These are phyloP conservation scores for Scytalidium lignicola DNA, from an alignment of 2,329 filamentous ascomycete species.

Conservation along the genomic window DNA sequence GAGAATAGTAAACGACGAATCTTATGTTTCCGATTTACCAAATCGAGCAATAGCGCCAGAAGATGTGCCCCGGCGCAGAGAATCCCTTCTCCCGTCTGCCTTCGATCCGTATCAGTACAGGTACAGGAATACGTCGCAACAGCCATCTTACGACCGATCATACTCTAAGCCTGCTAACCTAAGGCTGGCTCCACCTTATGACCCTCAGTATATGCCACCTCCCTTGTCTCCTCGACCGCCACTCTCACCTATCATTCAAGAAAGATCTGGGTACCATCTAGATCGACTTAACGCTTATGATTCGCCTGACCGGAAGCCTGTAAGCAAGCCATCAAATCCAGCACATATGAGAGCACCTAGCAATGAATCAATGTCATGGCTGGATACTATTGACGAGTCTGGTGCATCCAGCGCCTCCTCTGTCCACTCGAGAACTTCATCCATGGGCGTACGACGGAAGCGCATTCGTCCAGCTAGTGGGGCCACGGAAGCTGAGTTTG, in stretches of 20 bases:
- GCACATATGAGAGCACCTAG: constrained; percentile 57
- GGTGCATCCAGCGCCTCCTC: constrained; percentile 75
- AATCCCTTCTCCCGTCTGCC: constrained; percentile 28
- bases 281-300: constrained; percentile 23
- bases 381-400: constrained; percentile 92
- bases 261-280: constrained; percentile 27
- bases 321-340: constrained; percentile 27
- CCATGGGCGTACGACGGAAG: constrained; percentile 61
- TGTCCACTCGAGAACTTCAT: constrained; percentile 73
- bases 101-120: constrained; percentile 23
- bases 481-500: constrained; percentile 82
- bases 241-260: constrained; percentile 37
- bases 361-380: constrained; percentile 81
- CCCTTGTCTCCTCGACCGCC: constrained; percentile 64
- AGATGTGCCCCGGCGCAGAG: constrained; percentile 27
- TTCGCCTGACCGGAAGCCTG: constrained; percentile 28
- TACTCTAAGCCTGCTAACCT: constrained; percentile 47
- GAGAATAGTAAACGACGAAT: constrained; percentile 41
- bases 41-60: constrained; percentile 17
- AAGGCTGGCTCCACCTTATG: constrained; percentile 45
- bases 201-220: constrained; percentile 60
- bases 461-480: constrained; percentile 65
- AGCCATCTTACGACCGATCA: constrained; percentile 38
- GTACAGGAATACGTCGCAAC: constrained; percentile 24
- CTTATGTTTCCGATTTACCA: constrained; percentile 17